phyloP scores from a whole-genome alignment of 169 alveolate species.

The Eimeria falciformis region DNA sequence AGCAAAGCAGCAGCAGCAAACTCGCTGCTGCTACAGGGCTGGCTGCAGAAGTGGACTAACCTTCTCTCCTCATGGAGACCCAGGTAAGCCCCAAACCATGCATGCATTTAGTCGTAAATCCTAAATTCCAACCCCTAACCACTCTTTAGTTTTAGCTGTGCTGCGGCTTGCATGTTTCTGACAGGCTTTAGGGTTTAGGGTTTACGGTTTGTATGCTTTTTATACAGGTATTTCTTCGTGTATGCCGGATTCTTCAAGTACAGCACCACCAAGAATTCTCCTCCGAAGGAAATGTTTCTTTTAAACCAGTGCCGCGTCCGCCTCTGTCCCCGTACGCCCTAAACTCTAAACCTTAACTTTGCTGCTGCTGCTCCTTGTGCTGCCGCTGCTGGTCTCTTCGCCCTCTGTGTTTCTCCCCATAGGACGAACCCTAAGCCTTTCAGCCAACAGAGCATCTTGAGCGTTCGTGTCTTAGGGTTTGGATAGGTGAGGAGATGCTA shows the following conservation, averaged over 20 bases:
- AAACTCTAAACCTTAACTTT: background rate
- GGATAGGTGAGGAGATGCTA: too few relatives aligned
- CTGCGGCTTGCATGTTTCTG: background rate
- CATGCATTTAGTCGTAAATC: too few relatives aligned
- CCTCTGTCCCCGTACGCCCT: slow-evolving; percentile 71
- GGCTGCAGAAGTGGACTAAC: slow-evolving; percentile 76
- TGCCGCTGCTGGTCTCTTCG: background rate
- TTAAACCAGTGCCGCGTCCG: slow-evolving; percentile 74
- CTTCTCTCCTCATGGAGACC: slow-evolving; percentile 76
- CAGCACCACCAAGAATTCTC: slow-evolving; percentile 65
- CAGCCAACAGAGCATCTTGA: too few relatives aligned
- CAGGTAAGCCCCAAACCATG: background rate
- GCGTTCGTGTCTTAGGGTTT: background rate
- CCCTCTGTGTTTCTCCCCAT: background rate
- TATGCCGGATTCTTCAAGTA: slow-evolving; percentile 73
- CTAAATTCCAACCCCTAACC: background rate
- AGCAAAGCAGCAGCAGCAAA: slow-evolving; percentile 59
- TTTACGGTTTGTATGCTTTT: background rate
- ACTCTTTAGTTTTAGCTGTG: background rate
- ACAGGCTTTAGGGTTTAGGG: background rate
- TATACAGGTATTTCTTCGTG: slow-evolving; percentile 53
- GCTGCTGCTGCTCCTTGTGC: slow-evolving; percentile 4
- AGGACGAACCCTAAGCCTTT: too few relatives aligned
- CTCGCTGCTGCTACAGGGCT: slow-evolving; percentile 70
- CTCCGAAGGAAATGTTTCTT: slow-evolving; percentile 69